A percentile compares a stretch with the other conserved stretches of the same genome.
Evolutionary conservation across 2,329 filamentous ascomycete genomes (phyloP).

Genomic region (Phyllosticta citribraziliensis): DNA sequence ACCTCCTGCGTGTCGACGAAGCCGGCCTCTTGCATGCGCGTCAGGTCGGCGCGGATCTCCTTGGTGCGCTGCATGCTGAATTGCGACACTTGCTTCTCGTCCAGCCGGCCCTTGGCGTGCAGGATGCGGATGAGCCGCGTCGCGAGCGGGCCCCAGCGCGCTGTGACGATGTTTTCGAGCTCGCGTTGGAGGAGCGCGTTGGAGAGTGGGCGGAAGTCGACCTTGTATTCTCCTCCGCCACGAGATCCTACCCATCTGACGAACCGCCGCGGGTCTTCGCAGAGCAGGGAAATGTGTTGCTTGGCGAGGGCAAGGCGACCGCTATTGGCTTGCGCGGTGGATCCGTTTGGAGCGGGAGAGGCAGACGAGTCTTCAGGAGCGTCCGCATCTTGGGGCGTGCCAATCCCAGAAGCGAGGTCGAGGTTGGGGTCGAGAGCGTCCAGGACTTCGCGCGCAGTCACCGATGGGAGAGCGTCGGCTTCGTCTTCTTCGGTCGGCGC

Average conservation of each 20-base stretch:
- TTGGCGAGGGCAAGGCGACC: constrained; percentile 40
- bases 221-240: constrained; percentile 65
- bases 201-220: constrained; percentile 70
- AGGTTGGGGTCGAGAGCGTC: constrained; percentile 31
- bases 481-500: constrained; percentile 32
- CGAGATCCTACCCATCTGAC: constrained; percentile 55
- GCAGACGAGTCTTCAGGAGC: constrained; percentile 25
- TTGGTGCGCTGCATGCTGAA: constrained; percentile 75
- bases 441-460: constrained; percentile 32
- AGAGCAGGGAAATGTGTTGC: constrained; percentile 62
- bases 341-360: not conserved
- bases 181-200: constrained; percentile 64
- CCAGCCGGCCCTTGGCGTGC: constrained; percentile 79
- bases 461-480: constrained; percentile 23
- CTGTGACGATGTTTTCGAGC: constrained; percentile 70
- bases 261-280: constrained; percentile 60
- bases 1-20: constrained; percentile 91
- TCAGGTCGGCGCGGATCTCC: constrained; percentile 75
- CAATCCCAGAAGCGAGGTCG: constrained; percentile 29
- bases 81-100: constrained; percentile 78
- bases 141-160: constrained; percentile 54
- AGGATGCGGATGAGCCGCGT: constrained; percentile 80
- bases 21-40: constrained; percentile 75
- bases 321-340: constrained; percentile 8
- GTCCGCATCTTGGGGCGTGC: constrained; percentile 17